Evolutionary conservation across 768 basidiomycete genomes (phyloP).

Genomic region (Paxillus rubicundulus): DNA sequence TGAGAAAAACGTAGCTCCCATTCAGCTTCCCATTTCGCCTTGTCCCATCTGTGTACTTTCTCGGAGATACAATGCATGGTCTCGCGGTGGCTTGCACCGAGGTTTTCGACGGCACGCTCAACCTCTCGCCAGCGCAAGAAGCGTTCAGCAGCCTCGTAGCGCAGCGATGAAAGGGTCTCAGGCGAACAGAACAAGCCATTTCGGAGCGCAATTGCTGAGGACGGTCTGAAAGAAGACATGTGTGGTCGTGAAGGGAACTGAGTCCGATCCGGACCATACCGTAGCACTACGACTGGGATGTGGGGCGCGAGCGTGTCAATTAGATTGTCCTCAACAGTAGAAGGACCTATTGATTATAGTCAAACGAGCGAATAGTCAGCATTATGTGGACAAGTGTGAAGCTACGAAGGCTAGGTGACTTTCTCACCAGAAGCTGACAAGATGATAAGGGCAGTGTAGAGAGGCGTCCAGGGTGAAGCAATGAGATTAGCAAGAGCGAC

Average conservation of each 20-base stretch:
- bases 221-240: conserved; percentile 58
- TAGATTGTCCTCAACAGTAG: conserved; percentile 40
- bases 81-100: conserved; percentile 34
- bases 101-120: conserved; percentile 50
- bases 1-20: conserved; percentile 60
- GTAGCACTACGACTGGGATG: conserved; percentile 57
- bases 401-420: neutral
- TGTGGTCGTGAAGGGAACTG: conserved; percentile 31
- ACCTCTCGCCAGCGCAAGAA: conserved; percentile 74
- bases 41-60: conserved; percentile 46
- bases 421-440: conserved; percentile 47
- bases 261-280: conserved; percentile 36
- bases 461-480: conserved; percentile 54
- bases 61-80: conserved; percentile 17
- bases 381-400: neutral
- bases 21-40: conserved; percentile 64
- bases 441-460: conserved; percentile 61
- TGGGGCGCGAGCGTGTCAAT: conserved; percentile 50
- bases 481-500: conserved; percentile 49
- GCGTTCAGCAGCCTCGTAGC: conserved; percentile 64
- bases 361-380: conserved; percentile 7
- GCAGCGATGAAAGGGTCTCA: conserved; percentile 53
- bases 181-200: conserved; percentile 63
- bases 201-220: conserved; percentile 50
- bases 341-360: conserved; percentile 21